phyloP scores from a whole-genome alignment of 2,329 filamentous ascomycete species.

The Calonectria pauciramosa region DNA sequence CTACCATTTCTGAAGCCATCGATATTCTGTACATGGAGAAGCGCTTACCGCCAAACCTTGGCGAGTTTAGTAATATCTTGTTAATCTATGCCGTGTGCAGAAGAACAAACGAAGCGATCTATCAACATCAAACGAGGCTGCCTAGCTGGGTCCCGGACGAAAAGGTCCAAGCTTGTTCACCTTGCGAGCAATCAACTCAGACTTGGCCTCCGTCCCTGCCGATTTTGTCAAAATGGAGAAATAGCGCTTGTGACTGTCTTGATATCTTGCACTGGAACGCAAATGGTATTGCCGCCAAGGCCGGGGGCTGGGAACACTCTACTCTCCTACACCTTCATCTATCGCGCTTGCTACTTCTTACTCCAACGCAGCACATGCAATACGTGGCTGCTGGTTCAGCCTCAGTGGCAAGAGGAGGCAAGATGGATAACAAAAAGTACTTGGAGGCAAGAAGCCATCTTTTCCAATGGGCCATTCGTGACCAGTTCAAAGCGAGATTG shows the following conservation, averaged over 20 bases:
- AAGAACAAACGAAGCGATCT: slow-evolving; percentile 28
- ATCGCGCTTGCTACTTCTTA: slow-evolving; percentile 32
- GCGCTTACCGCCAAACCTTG: slow-evolving; percentile 27
- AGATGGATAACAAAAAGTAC: neutral
- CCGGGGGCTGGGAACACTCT: slow-evolving; percentile 35
- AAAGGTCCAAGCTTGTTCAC: slow-evolving; percentile 25
- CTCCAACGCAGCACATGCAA: slow-evolving; percentile 32
- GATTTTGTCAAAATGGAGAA: slow-evolving; percentile 37
- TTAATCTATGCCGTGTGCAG: slow-evolving; percentile 32
- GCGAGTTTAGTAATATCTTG: slow-evolving; percentile 31
- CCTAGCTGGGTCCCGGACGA: slow-evolving; percentile 34
- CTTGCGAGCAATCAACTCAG: slow-evolving; percentile 10
- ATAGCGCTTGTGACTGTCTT: slow-evolving; percentile 36
- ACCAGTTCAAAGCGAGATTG: slow-evolving; percentile 38
- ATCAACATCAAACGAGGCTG: slow-evolving; percentile 26
- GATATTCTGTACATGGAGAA: slow-evolving; percentile 37
- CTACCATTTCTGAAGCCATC: slow-evolving; percentile 29
- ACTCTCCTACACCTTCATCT: slow-evolving; percentile 38
- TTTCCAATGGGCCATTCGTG: slow-evolving; percentile 32
- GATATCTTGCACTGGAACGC: slow-evolving; percentile 39
- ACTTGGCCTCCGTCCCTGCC: slow-evolving; percentile 32
- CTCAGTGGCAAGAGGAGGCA: neutral
- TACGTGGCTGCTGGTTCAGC: neutral
- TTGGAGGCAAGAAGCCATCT: slow-evolving; percentile 26
- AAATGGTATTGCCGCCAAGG: slow-evolving; percentile 32